Evolutionary conservation across 2,329 filamentous ascomycete genomes (phyloP).

Genomic region (Talaromyces marneffei): DNA sequence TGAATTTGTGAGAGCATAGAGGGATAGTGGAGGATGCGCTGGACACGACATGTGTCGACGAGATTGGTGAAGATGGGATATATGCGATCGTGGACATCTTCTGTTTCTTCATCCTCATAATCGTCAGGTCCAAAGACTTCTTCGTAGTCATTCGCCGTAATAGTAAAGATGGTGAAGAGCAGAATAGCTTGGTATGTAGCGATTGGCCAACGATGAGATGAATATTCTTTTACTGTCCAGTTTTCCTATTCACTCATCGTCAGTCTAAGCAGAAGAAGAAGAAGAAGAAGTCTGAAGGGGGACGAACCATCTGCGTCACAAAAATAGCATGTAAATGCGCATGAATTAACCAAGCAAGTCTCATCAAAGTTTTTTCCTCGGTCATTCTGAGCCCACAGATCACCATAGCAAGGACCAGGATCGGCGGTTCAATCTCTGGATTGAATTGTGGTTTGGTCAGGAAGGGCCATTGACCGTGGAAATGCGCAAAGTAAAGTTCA

Average conservation of each 20-base stretch:
- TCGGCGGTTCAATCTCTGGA: slow-evolving; percentile 17
- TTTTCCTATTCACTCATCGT: not conserved
- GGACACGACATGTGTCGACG: slow-evolving; percentile 22
- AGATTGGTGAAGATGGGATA: slow-evolving; percentile 20
- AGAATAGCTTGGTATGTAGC: slow-evolving; percentile 30
- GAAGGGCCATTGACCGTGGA: slow-evolving; percentile 28
- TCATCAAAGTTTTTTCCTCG: slow-evolving; percentile 17
- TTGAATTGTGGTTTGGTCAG: slow-evolving; percentile 22
- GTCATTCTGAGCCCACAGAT: slow-evolving; percentile 25
- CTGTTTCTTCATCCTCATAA: not conserved
- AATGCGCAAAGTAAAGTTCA: slow-evolving; percentile 23
- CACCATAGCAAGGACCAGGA: slow-evolving; percentile 27
- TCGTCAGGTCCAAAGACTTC: not conserved
- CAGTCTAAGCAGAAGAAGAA: not conserved
- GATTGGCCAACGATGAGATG: slow-evolving; percentile 24
- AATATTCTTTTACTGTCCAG: slow-evolving; percentile 4
- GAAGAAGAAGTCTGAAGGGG: not conserved
- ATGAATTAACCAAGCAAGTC: slow-evolving; percentile 23
- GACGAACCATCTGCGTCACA: slow-evolving; percentile 22
- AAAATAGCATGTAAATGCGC: slow-evolving; percentile 21
- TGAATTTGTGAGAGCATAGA: slow-evolving; percentile 21
- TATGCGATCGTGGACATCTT: slow-evolving; percentile 14
- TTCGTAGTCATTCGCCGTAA: slow-evolving; percentile 5
- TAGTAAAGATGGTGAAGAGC: slow-evolving; percentile 26
- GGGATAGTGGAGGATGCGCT: slow-evolving; percentile 27